Conservation (phyloP, 106 monocot species). For the Dendrobium chrysotoxum region DNA sequence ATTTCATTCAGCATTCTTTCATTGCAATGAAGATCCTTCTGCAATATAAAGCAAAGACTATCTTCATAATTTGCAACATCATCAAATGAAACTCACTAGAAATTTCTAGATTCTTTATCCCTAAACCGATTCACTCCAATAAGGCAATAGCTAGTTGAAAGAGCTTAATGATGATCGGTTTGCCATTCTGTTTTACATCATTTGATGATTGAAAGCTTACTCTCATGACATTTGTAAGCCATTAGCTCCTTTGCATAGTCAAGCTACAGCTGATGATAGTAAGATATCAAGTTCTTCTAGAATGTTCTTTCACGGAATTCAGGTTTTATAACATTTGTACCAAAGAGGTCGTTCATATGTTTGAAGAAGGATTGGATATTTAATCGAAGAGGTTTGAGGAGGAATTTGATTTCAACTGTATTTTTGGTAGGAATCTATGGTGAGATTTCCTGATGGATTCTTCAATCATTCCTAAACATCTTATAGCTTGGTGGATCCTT, state of each 20-base stretch:
- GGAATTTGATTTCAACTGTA: constrained; percentile 8
- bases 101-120: constrained; percentile 23
- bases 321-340: background rate
- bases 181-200: background rate
- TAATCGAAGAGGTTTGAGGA: constrained; percentile 23
- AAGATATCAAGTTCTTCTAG: background rate
- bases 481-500: constrained; percentile 11
- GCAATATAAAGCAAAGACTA: constrained; percentile 32
- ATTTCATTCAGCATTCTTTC: constrained; percentile 22
- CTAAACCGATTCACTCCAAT: constrained; percentile 24
- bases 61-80: constrained; percentile 12
- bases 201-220: constrained; percentile 10
- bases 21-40: constrained; percentile 48
- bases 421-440: background rate
- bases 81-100: background rate
- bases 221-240: too few relatives aligned
- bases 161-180: background rate
- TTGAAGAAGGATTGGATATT: constrained; percentile 24
- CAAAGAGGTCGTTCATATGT: constrained; percentile 18
- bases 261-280: constrained; percentile 22
- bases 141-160: constrained; percentile 15
- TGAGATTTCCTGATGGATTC: background rate
- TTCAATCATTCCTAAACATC: background rate
- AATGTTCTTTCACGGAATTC: background rate
- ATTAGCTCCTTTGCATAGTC: constrained; percentile 46